These are phyloP conservation scores for Suhomyces anneliseae DNA, from an alignment of 1,139 yeast genomes.

Conservation along the genomic window DNA sequence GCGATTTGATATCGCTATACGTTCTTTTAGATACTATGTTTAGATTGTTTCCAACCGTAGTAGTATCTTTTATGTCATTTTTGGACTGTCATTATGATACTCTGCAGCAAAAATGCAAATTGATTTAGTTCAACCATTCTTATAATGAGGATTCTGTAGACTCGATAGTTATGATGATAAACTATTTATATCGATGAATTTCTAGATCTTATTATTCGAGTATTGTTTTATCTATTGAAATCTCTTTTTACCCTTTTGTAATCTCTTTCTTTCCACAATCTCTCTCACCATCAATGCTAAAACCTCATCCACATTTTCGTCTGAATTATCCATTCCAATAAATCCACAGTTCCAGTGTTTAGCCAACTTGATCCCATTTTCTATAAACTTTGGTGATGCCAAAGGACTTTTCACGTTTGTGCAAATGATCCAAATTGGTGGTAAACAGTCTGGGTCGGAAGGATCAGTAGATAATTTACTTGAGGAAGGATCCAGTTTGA, in stretches of 20 bases:
- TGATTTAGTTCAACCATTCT: no score
- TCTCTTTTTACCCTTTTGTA: slow-evolving; percentile 16
- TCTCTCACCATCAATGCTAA: slow-evolving; percentile 60
- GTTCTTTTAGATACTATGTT: no score
- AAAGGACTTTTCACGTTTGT: slow-evolving; percentile 57
- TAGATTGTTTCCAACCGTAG: no score
- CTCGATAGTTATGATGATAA: no score
- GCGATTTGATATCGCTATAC: no score
- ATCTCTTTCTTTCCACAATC: slow-evolving; percentile 46
- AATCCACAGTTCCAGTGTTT: slow-evolving; percentile 64
- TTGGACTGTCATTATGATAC: no score
- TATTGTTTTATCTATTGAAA: slow-evolving; percentile 1
- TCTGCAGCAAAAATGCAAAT: no score
- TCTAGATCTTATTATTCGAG: no score
- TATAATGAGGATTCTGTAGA: no score
- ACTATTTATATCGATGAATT: no score
- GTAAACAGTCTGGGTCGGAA: slow-evolving; percentile 51
- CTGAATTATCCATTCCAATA: slow-evolving; percentile 52
- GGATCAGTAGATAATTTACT: slow-evolving; percentile 41
- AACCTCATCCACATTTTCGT: slow-evolving; percentile 54
- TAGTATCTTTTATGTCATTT: no score
- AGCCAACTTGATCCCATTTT: slow-evolving; percentile 57
- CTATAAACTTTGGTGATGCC: slow-evolving; percentile 58
- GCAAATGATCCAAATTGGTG: slow-evolving; percentile 67
- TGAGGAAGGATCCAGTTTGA: slow-evolving; percentile 16